phyloP scores from a whole-genome alignment of 805 yeast species.

The Yamadazyma phyllophila region DNA sequence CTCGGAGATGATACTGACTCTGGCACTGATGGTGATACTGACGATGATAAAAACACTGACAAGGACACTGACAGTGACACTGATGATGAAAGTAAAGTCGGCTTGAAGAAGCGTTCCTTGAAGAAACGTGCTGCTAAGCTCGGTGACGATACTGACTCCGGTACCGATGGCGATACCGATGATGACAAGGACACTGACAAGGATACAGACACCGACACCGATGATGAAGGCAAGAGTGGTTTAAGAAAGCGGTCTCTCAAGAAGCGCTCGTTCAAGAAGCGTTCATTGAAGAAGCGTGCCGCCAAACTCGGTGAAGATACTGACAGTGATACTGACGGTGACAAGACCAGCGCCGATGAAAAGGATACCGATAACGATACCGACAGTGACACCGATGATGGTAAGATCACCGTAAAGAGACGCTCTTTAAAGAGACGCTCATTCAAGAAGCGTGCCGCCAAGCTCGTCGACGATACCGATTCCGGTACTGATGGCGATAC shows the following conservation, averaged over 20 bases:
- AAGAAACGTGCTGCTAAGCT: background rate
- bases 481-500: background rate
- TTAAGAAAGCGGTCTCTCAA: too few relatives aligned
- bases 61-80: background rate
- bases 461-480: background rate
- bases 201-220: background rate
- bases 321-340: background rate
- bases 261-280: background rate
- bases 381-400: background rate
- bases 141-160: too few relatives aligned
- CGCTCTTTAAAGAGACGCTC: background rate
- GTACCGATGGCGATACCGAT: background rate
- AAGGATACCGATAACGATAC: background rate
- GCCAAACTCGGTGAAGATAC: too few relatives aligned
- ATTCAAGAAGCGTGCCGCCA: background rate
- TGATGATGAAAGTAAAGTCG: background rate
- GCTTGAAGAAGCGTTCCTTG: background rate
- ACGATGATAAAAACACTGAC: background rate
- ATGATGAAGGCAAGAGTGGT: background rate
- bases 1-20: background rate
- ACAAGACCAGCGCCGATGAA: background rate
- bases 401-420: background rate
- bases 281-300: background rate
- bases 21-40: background rate
- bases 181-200: background rate